Conservation (phyloP, 345 rosid species). For the Linum lewisii region DNA sequence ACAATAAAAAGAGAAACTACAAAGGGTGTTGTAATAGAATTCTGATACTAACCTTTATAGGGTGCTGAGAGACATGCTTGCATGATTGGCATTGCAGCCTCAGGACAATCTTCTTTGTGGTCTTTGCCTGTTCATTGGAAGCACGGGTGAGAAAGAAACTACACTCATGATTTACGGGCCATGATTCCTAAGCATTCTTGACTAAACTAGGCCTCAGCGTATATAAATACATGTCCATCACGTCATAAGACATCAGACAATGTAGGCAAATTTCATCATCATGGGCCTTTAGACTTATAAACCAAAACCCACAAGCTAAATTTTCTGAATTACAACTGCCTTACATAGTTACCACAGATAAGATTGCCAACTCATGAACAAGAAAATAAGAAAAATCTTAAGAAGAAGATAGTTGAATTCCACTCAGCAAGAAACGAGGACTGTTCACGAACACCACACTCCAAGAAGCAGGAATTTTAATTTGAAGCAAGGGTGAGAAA, state of each 20-base stretch:
- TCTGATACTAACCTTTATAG: neutral
- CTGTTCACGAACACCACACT: too few relatives aligned
- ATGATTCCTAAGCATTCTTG: neutral
- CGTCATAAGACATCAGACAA: conserved; percentile 1
- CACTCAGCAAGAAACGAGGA: too few relatives aligned
- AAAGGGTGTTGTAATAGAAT: neutral
- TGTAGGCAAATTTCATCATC: conserved; percentile 9
- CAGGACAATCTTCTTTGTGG: conserved; percentile 4
- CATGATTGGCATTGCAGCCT: neutral
- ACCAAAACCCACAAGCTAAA: too few relatives aligned
- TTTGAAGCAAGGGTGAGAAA: neutral
- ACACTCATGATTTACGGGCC: neutral
- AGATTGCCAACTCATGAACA: too few relatives aligned
- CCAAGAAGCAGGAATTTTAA: too few relatives aligned
- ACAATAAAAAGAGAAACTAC: neutral
- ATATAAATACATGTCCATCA: neutral
- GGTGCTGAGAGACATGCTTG: neutral
- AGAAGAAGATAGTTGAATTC: too few relatives aligned
- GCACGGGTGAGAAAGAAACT: neutral
- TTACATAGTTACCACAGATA: too few relatives aligned
- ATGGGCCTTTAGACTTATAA: neutral
- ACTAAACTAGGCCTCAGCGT: neutral
- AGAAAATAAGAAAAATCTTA: too few relatives aligned
- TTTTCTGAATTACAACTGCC: too few relatives aligned
- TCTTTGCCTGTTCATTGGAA: neutral